Evolutionary conservation across 2,329 filamentous ascomycete species (phyloP), one percentile per base, ranked within the genome.

Genomic region (Teratosphaeria gauchensis): DNA sequence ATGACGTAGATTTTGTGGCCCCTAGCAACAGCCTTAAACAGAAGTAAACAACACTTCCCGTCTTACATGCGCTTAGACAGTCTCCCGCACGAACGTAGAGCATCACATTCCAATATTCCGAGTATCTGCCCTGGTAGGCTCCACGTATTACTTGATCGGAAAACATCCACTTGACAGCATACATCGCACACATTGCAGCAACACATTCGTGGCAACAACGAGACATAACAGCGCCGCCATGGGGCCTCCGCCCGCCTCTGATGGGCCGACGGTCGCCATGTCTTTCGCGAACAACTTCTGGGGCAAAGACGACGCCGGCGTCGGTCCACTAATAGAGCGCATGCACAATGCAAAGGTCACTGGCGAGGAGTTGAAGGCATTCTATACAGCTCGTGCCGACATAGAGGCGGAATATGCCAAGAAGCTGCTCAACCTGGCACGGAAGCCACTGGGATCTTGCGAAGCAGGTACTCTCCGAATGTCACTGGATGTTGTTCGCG

Each of bases 271-370:
- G 58, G 71, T 73, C 62, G 71, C 71, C 52, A 66, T 73, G 14
- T 73, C 71, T 53, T 73, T 99, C 78, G 92, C 94, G 69, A 99
- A 99, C 78, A 99, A 99, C 74, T 99, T 99, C 76, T 99, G 94
- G 94, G 94, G 94, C 64, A 97, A 95, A 80, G 92, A 97, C 74
- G 94, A 99, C 80, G 94, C 92, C 56, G 95, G 94, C 72, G 92
- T 99, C 70, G 82, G 82, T 53, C 95, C 94, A 59, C 84, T 99
- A 70, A 82, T 99, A 32, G 90, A 92, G 73, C 92, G 94, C 70
- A 95, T 99, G 90, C 87, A 90, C 71, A 87, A 86, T 74, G 90
- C 94, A 54, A 99, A 99, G 79, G 85, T 88, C 69, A 96, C 94
- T 30, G 92, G 88, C 72, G 95, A 99, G 75, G 94, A 99, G 76